Percentiles rank a stretch among this genome's conserved stretches.
phyloP scores from a whole-genome alignment of 2,329 filamentous ascomycete genomes.

The Alternaria arbusti region DNA sequence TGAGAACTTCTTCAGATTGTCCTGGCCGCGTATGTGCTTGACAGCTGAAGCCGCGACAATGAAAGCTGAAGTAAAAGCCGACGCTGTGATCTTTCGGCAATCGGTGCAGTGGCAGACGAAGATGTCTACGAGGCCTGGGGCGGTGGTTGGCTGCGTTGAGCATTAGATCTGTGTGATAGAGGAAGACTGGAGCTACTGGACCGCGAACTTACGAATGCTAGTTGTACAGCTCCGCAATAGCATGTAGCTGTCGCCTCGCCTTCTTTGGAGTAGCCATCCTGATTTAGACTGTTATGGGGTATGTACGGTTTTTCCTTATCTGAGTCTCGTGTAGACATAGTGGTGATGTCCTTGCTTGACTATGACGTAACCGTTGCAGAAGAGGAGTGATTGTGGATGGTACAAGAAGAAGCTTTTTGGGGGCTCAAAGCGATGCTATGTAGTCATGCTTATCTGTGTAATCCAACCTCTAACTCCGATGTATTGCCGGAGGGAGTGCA shows the following conservation, averaged over 20 bases:
- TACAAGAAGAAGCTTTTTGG: neutral
- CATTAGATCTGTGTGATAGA: neutral
- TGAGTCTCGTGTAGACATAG: neutral
- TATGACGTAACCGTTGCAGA: neutral
- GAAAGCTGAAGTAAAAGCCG: neutral
- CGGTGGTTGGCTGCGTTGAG: neutral
- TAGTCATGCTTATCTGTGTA: neutral
- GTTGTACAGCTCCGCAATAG: conserved; percentile 39
- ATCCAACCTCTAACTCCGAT: neutral
- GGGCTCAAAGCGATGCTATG: neutral
- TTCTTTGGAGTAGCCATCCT: conserved; percentile 9
- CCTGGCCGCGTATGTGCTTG: neutral
- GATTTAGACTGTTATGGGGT: neutral
- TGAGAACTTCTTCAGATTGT: neutral
- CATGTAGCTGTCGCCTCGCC: conserved; percentile 40
- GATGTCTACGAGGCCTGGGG: conserved; percentile 52
- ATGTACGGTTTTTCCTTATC: neutral
- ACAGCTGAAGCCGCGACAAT: neutral
- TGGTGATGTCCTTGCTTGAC: neutral
- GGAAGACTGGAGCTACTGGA: neutral
- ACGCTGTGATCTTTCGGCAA: conserved; percentile 51
- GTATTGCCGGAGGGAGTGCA: neutral
- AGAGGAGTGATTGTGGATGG: neutral
- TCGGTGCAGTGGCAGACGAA: conserved; percentile 68
- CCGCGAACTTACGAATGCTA: conserved; percentile 18